phyloP scores from a whole-genome alignment of 1,139 yeast genomes.

The Suhomyces coccinellae region DNA sequence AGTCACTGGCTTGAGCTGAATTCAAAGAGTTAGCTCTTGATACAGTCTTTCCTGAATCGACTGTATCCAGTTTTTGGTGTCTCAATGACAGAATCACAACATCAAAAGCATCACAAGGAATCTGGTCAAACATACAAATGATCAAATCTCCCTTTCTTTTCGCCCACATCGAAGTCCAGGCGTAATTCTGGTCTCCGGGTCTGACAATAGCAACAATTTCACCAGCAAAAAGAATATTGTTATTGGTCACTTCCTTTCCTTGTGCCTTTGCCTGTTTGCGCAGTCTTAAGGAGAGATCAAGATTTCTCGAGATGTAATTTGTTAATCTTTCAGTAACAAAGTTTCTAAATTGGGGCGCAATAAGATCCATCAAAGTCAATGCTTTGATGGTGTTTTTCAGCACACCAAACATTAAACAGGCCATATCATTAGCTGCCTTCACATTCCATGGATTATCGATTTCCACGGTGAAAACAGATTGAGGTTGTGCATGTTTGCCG shows the following conservation, averaged over 20 bases:
- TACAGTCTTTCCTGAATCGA: slow-evolving; percentile 3
- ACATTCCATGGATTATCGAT: slow-evolving; percentile 77
- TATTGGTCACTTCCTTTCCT: slow-evolving; percentile 27
- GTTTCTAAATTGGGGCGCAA: slow-evolving; percentile 71
- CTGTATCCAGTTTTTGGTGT: slow-evolving; percentile 6
- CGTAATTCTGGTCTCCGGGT: slow-evolving; percentile 51
- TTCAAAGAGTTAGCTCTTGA: background rate
- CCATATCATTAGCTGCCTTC: slow-evolving; percentile 84
- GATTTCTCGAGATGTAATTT: slow-evolving; percentile 24
- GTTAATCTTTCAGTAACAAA: slow-evolving; percentile 61
- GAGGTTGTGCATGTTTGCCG: slow-evolving; percentile 68
- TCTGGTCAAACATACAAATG: slow-evolving; percentile 85
- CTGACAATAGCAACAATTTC: slow-evolving; percentile 58
- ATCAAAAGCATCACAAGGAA: slow-evolving; percentile 78
- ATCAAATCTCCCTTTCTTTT: slow-evolving; percentile 68
- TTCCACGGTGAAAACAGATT: slow-evolving; percentile 82
- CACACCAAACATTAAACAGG: slow-evolving; percentile 84
- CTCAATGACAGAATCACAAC: slow-evolving; percentile 46
- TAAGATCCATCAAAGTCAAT: slow-evolving; percentile 69
- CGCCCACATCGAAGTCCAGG: slow-evolving; percentile 90
- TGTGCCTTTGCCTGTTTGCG: slow-evolving; percentile 7
- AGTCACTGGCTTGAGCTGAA: background rate
- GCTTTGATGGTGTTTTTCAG: slow-evolving; percentile 63
- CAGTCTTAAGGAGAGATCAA: slow-evolving; percentile 16
- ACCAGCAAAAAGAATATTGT: slow-evolving; percentile 47